A percentile compares a stretch with the other conserved stretches of the same genome.
These are phyloP conservation scores for Eucalyptus guilfoylei DNA, from an alignment of 345 rosid genomes.

Conservation along the genomic window DNA sequence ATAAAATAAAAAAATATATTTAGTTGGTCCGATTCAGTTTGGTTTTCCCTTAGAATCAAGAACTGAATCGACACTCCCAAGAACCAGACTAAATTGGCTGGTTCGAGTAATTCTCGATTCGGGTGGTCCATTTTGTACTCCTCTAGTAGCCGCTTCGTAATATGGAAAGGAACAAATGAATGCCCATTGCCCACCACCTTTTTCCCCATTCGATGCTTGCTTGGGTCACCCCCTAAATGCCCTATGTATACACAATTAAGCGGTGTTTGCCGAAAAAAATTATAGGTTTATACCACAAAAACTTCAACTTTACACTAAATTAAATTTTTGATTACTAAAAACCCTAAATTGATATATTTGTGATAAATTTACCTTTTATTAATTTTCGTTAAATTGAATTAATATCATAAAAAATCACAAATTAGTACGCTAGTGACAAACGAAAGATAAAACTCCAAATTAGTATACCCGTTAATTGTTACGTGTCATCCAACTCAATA, in stretches of 20 bases:
- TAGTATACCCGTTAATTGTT: rapidly evolving
- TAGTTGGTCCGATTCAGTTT: rapidly evolving
- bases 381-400: no score
- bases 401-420: no score
- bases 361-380: no score
- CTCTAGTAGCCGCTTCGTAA: not conserved
- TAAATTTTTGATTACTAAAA: no score
- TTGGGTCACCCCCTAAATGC: not conserved
- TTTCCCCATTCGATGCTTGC: not conserved
- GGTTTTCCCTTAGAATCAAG: no score
- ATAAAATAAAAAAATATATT: no score
- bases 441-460: rapidly evolving
- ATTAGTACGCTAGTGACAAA: rapidly evolving
- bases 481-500: rapidly evolving
- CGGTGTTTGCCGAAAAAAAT: no score
- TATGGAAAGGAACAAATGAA: not conserved
- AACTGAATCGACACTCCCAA: no score
- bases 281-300: no score
- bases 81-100: rapidly evolving
- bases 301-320: no score
- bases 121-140: no score
- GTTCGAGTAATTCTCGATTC: rapidly evolving
- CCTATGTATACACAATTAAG: not conserved
- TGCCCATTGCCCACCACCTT: not conserved
- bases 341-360: rapidly evolving